Evolutionary conservation across 495 filamentous ascomycete species (phyloP).

Genomic region (Copromyces sp.): DNA sequence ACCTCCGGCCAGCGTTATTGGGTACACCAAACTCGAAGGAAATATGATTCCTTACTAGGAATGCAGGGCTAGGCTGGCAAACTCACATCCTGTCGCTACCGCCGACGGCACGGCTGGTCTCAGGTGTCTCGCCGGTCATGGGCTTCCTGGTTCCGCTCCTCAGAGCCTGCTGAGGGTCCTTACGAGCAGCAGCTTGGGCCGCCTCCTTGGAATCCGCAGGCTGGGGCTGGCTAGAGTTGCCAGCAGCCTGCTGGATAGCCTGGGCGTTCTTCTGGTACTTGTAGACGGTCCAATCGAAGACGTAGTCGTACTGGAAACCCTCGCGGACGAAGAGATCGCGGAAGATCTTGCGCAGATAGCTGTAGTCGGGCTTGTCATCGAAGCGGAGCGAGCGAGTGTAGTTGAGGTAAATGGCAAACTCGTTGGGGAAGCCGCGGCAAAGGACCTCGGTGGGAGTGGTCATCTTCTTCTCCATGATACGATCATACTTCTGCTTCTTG

Average conservation of each 20-base stretch:
- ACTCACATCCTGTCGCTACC: slow-evolving; percentile 99
- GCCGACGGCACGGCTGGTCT: slow-evolving; percentile 79
- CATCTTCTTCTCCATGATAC: slow-evolving; percentile 99
- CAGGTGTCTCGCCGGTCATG: slow-evolving; percentile 67
- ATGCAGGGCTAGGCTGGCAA: slow-evolving; percentile 52
- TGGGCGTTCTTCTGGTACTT: slow-evolving; percentile 99
- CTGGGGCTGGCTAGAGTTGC: slow-evolving; percentile 41
- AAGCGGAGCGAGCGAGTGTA: slow-evolving; percentile 98
- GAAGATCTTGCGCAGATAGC: slow-evolving; percentile 99
- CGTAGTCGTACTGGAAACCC: slow-evolving; percentile 99
- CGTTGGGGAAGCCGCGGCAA: slow-evolving; percentile 98
- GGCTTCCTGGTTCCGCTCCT: slow-evolving; percentile 76
- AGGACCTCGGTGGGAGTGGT: slow-evolving; percentile 98
- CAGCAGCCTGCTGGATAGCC: slow-evolving; percentile 40
- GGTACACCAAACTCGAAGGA: slow-evolving; percentile 80
- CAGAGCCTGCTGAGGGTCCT: slow-evolving; percentile 46
- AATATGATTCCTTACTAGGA: slow-evolving; percentile 88
- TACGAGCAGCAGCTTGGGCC: slow-evolving; percentile 49
- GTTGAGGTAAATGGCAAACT: slow-evolving; percentile 99
- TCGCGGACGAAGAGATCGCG: slow-evolving; percentile 98
- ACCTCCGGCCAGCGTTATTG: slow-evolving; percentile 71
- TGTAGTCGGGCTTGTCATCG: slow-evolving; percentile 99
- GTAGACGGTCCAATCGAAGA: slow-evolving; percentile 99
- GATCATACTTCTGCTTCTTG: slow-evolving; percentile 99
- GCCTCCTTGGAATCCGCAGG: slow-evolving; percentile 43